A percentile compares a stretch with the other conserved stretches of the same genome.
phyloP scores from a whole-genome alignment of 2,329 filamentous ascomycete genomes.

The Pseudogymnoascus sp. region DNA sequence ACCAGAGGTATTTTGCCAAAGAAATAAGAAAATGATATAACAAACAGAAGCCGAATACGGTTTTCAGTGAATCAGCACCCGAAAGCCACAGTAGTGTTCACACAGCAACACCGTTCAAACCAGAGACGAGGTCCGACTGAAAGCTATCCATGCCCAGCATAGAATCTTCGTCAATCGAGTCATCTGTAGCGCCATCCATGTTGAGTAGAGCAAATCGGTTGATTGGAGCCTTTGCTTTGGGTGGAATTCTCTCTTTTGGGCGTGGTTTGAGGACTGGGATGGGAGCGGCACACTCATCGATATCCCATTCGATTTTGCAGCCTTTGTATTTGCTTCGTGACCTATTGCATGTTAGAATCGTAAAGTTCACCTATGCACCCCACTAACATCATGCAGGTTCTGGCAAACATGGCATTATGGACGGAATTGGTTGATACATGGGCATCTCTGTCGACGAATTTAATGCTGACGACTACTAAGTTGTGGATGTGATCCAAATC shows the following conservation, averaged over 20 bases:
- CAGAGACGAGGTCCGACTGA: neutral
- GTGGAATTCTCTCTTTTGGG: slow-evolving; percentile 23
- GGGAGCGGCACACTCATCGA: slow-evolving; percentile 58
- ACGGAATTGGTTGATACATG: slow-evolving; percentile 71
- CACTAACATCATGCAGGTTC: slow-evolving; percentile 64
- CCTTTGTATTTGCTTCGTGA: slow-evolving; percentile 56
- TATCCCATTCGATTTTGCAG: slow-evolving; percentile 59
- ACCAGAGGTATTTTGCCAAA: neutral
- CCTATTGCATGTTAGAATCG: slow-evolving; percentile 16
- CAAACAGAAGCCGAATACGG: neutral
- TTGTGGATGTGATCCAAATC: slow-evolving; percentile 80
- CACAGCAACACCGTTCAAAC: slow-evolving; percentile 4
- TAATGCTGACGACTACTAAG: slow-evolving; percentile 58
- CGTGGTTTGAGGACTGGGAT: slow-evolving; percentile 18
- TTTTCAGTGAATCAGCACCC: neutral
- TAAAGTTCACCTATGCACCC: slow-evolving; percentile 16
- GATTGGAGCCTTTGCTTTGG: slow-evolving; percentile 33
- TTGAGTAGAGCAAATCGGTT: slow-evolving; percentile 57
- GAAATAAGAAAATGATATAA: neutral
- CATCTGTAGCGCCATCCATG: slow-evolving; percentile 33
- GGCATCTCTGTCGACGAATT: slow-evolving; percentile 49
- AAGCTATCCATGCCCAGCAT: neutral
- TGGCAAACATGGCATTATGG: slow-evolving; percentile 64
- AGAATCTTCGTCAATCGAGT: neutral
- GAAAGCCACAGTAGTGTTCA: neutral